These are phyloP conservation scores for Cordyceps javanica DNA, from an alignment of 2,329 filamentous ascomycete genomes.

Conservation along the genomic window DNA sequence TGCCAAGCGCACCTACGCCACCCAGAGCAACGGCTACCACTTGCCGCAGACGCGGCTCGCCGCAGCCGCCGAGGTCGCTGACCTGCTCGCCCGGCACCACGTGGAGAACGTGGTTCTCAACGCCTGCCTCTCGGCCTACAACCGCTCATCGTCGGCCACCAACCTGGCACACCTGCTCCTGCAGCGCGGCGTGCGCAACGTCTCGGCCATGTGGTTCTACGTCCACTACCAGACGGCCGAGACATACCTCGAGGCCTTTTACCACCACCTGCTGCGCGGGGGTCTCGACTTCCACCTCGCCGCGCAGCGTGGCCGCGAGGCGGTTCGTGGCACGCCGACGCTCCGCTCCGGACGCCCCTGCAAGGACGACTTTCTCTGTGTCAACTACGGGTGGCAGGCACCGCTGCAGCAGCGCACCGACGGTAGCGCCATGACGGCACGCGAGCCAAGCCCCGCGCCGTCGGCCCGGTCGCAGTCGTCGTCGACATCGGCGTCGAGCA, in stretches of 20 bases:
- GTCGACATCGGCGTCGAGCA: no score
- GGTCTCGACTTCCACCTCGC: slow-evolving; percentile 23
- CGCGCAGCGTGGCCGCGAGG: slow-evolving; percentile 23
- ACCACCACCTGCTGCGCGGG: slow-evolving; percentile 21
- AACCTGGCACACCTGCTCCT: slow-evolving; percentile 25
- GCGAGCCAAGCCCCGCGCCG: slow-evolving; percentile 19
- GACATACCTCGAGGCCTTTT: slow-evolving; percentile 23
- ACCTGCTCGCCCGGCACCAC: slow-evolving; percentile 19
- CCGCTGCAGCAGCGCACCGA: slow-evolving; percentile 15
- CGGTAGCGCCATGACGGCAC: slow-evolving; percentile 12
- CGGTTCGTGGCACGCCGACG: slow-evolving; percentile 20
- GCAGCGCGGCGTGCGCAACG: slow-evolving; percentile 21
- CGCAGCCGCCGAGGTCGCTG: slow-evolving; percentile 19
- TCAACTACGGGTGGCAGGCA: slow-evolving; percentile 22
- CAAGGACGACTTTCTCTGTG: slow-evolving; percentile 25
- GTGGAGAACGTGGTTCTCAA: slow-evolving; percentile 25
- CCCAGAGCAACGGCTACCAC: slow-evolving; percentile 14
- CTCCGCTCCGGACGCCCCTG: slow-evolving; percentile 17
- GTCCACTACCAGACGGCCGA: slow-evolving; percentile 24
- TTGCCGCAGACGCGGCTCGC: slow-evolving; percentile 21
- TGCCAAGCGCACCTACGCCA: slow-evolving; percentile 17
- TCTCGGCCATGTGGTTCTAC: slow-evolving; percentile 26
- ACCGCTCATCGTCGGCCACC: slow-evolving; percentile 18
- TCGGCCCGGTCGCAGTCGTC: slow-evolving; percentile 20
- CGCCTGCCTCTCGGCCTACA: slow-evolving; percentile 25